Conservation (phyloP, 257 asterid species). For the Solanum infundibuliforme region DNA sequence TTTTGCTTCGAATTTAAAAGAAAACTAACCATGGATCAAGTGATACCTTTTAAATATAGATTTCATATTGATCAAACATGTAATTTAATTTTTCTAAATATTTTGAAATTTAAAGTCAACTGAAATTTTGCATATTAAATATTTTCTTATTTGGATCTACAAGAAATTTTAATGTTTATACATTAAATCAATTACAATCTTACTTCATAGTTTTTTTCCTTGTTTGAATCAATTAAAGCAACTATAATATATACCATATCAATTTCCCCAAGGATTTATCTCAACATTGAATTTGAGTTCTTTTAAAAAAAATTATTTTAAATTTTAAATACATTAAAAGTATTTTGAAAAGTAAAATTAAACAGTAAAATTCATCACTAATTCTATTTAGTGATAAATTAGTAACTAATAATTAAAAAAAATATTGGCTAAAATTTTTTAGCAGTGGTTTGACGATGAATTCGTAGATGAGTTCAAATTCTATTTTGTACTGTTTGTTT, state of each 20-base stretch:
- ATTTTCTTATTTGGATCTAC: neutral
- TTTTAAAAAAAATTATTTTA: neutral
- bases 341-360: too few species aligned
- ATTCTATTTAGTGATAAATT: too few species aligned
- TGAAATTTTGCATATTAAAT: neutral
- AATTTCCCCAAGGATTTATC: neutral
- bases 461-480: neutral
- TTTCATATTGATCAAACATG: neutral
- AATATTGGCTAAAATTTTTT: neutral
- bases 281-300: neutral
- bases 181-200: neutral
- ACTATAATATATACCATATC: neutral
- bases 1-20: neutral
- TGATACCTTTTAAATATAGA: neutral
- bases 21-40: neutral
- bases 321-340: too few species aligned
- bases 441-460: too few species aligned
- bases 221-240: neutral
- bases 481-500: too few species aligned
- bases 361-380: neutral
- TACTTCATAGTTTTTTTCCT: neutral
- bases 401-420: neutral
- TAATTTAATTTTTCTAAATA: neutral
- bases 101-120: neutral
- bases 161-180: neutral